phyloP scores from a whole-genome alignment of 306 rosid species.

The Castanea sativa region DNA sequence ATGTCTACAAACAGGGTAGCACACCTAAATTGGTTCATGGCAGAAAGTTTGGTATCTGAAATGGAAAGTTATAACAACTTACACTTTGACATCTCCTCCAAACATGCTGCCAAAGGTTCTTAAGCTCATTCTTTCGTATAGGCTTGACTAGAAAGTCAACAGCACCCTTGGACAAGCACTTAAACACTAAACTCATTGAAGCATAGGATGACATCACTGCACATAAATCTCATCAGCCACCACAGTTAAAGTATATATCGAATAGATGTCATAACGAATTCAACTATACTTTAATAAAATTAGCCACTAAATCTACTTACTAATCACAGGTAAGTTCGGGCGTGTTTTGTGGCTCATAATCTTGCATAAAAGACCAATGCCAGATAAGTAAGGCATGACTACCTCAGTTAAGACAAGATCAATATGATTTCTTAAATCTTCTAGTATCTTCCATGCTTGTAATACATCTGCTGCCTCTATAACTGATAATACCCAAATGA shows the following conservation, averaged over 20 bases:
- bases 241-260: slow-evolving; percentile 31
- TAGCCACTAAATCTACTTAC: slow-evolving; percentile 46
- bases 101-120: slow-evolving; percentile 95
- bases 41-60: not conserved
- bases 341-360: slow-evolving; percentile 82
- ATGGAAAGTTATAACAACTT: slow-evolving; percentile 36
- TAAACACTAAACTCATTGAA: slow-evolving; percentile 92
- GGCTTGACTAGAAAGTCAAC: slow-evolving; percentile 94
- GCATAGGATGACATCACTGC: slow-evolving; percentile 98
- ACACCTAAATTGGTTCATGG: not conserved
- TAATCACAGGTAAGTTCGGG: slow-evolving; percentile 78
- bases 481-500: slow-evolving; percentile 42
- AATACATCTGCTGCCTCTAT: slow-evolving; percentile 75
- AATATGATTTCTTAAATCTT: slow-evolving; percentile 74
- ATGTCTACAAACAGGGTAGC: slow-evolving; percentile 9
- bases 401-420: slow-evolving; percentile 87
- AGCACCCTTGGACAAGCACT: slow-evolving; percentile 97
- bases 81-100: slow-evolving; percentile 98
- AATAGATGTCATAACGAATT: slow-evolving; percentile 34
- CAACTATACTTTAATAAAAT: slow-evolving; percentile 27
- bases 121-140: slow-evolving; percentile 93
- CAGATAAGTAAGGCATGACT: slow-evolving; percentile 82
- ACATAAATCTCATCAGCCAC: slow-evolving; percentile 51
- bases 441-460: slow-evolving; percentile 91
- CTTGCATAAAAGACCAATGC: slow-evolving; percentile 77